phyloP scores from a whole-genome alignment of 768 basidiomycete genomes.

The Suillus discolor region DNA sequence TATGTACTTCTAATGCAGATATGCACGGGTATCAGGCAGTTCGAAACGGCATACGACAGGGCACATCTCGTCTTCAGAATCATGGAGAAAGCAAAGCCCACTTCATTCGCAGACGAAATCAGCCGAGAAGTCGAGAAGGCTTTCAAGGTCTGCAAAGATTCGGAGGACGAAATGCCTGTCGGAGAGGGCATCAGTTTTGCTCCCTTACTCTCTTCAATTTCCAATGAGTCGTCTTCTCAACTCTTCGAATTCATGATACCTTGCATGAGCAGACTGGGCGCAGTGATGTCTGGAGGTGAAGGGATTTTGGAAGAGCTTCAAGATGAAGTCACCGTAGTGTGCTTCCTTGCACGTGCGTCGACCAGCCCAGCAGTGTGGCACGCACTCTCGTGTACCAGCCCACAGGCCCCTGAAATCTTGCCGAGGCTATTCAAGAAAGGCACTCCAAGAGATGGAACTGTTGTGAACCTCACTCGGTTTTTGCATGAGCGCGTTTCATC shows the following conservation, averaged over 20 bases:
- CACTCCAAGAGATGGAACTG: background rate
- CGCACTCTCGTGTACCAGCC: background rate
- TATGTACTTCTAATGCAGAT: too few relatives aligned
- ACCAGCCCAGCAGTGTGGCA: background rate
- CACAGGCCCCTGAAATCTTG: background rate
- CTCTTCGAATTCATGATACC: too few relatives aligned
- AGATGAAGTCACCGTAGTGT: too few relatives aligned
- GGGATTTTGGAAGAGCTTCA: too few relatives aligned
- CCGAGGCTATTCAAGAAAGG: background rate
- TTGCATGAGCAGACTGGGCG: too few relatives aligned
- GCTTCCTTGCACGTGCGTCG: background rate
- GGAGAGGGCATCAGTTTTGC: background rate
- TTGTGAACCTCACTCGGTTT: background rate
- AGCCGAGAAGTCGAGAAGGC: background rate
- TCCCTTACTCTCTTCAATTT: too few relatives aligned
- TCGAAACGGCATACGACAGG: background rate
- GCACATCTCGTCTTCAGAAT: background rate
- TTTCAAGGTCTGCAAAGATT: background rate
- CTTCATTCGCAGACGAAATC: background rate
- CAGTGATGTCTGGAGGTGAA: too few relatives aligned
- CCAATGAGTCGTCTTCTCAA: too few relatives aligned
- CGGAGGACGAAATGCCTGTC: background rate
- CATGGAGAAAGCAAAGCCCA: background rate
- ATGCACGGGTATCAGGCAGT: background rate
- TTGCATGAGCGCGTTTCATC: background rate